Evolutionary conservation across 768 basidiomycete genomes (phyloP).

Genomic region (Tricholoma matsutake): DNA sequence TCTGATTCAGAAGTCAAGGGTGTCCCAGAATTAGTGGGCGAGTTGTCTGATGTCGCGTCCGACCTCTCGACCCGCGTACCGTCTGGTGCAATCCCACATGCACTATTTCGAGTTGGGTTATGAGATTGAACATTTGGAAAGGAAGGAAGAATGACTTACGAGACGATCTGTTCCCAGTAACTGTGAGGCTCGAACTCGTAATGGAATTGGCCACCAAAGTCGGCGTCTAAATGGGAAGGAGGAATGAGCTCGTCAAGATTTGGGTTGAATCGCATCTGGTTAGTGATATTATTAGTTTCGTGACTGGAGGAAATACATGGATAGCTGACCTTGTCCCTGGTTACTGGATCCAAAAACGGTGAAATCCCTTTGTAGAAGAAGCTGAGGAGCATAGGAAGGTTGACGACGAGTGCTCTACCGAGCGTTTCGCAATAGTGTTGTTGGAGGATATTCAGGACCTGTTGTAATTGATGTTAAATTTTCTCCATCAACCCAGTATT

Average conservation of each 20-base stretch:
- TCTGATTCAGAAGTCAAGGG: neutral
- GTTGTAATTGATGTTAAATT: neutral
- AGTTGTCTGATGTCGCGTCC: neutral
- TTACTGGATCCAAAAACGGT: conserved; percentile 86
- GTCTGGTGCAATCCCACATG: conserved; percentile 54
- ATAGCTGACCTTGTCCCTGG: conserved; percentile 71
- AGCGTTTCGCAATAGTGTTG: conserved; percentile 89
- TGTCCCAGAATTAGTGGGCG: neutral
- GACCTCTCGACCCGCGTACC: conserved; percentile 41
- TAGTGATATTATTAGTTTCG: neutral
- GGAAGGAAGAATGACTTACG: conserved; percentile 38
- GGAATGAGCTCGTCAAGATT: conserved; percentile 75
- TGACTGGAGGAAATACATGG: neutral
- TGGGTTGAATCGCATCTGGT: conserved; percentile 86
- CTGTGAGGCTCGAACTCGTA: conserved; percentile 69
- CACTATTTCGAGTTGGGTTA: conserved; percentile 27
- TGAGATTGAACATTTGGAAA: neutral
- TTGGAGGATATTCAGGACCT: conserved; percentile 78
- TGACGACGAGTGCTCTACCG: conserved; percentile 79
- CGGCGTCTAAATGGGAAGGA: conserved; percentile 70
- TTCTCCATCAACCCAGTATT: neutral
- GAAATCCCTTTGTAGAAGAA: conserved; percentile 84
- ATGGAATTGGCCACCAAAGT: conserved; percentile 76
- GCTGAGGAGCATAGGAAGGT: conserved; percentile 69
- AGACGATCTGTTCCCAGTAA: conserved; percentile 79